A percentile compares a stretch with the other conserved stretches of the same genome.
Conservation (phyloP, 176 grass and related monocot genomes). For the barley (Hordeum vulgare) region MorexV3_pseudomolecules_assembly NC_058519.1:357632581-357633080, state of each 20-base stretch:
- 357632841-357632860: neutral
- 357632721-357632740: too few species aligned
- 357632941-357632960: neutral
- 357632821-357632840: neutral
- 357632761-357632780: neutral
- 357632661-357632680: neutral
- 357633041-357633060: neutral
- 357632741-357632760: too few species aligned
- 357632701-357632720: neutral
- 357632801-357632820: neutral
- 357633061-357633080: neutral
- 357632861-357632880: neutral
- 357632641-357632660: neutral
- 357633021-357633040: neutral
- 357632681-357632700: neutral
- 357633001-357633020: neutral
- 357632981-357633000: neutral
- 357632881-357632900: neutral
- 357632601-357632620: neutral
- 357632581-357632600: neutral
- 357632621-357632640: neutral
- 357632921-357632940: neutral
- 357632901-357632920: neutral
- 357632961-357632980: neutral
- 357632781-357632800: neutral